Evolutionary conservation across 139 green algal genomes (phyloP).

Genomic region (Tetradesmus obliquus): DNA sequence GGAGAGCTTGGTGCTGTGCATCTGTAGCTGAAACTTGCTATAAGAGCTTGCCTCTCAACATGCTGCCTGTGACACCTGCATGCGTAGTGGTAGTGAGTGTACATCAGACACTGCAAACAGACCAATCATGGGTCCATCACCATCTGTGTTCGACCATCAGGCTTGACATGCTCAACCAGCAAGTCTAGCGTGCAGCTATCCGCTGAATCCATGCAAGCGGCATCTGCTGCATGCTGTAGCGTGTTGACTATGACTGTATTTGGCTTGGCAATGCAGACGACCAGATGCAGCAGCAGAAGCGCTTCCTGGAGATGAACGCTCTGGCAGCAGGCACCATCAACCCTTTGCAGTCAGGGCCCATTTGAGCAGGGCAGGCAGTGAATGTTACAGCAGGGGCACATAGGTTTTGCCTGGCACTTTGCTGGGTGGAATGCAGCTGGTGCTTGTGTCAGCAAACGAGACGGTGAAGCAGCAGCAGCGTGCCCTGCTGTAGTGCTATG

Average conservation of each 20-base stretch:
- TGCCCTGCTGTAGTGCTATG: too few species aligned
- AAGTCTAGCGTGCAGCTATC: too few species aligned
- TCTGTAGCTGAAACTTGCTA: not conserved
- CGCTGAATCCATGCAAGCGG: not conserved
- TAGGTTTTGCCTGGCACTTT: not conserved
- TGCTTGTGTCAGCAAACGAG: too few species aligned
- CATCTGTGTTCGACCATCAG: too few species aligned
- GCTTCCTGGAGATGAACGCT: conserved; percentile 43
- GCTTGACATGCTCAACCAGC: too few species aligned
- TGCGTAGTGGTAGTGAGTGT: too few species aligned
- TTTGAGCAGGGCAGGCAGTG: not conserved
- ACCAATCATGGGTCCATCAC: too few species aligned
- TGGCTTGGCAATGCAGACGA: conserved; percentile 25
- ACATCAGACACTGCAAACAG: too few species aligned
- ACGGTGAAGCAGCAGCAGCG: too few species aligned
- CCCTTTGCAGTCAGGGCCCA: conserved; percentile 31
- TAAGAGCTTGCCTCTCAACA: too few species aligned
- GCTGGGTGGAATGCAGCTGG: too few species aligned
- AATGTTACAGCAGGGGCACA: not conserved
- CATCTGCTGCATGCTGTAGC: not conserved
- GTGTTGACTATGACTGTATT: not conserved
- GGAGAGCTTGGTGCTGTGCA: not conserved
- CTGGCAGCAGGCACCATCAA: conserved; percentile 9
- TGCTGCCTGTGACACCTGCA: not conserved
- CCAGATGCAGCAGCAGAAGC: conserved; percentile 46